Evolutionary conservation across 1,284 basidiomycete species (phyloP), one percentile per base, ranked within the genome.

Genomic region (Volvariella volvacea): DNA sequence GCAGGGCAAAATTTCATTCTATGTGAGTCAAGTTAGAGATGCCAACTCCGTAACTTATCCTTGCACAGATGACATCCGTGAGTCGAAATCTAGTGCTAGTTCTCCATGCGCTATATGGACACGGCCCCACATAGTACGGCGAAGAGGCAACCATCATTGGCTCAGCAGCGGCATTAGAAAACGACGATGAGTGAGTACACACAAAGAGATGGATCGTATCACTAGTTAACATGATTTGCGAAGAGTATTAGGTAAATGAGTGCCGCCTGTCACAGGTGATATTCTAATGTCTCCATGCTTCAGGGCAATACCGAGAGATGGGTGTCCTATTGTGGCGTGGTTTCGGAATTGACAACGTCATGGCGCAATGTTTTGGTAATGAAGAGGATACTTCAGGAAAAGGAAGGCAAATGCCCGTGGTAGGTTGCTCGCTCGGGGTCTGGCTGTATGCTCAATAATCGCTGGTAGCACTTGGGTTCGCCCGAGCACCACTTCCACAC

Each of bases 1-100:
- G 14, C 92, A 96, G 64, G 92, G 92, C 21, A 90, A 93, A 58
- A 92, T 94, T 55, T 90, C 88, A 3, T 96, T 96, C 66, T 94
- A 94, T 64, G 91, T 92, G 57, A 57, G 82, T 70, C 22, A 25
- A 39, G 50, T 30, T 46, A 0, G 49, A 88, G 85, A 88, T 89
- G 83, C 89, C 87, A n/a, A n/a, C 21, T 71, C 83, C 33, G 86
- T 83, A 63, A 65, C 78, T 62, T 42, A 39, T 38, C 17, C 19
- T 16, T 39, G 41, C 28, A 36, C 20, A 25, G 32, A 33, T 12
- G 15, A 19, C 20, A 32, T 16, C 38, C 47, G n/a, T n/a, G n/a
- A n/a, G n/a, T n/a, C n/a, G n/a, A n/a, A n/a, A n/a, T n/a, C n/a
- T n/a, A n/a, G n/a, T n/a, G n/a, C n/a, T n/a, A n/a, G n/a, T n/a